Base-by-base conservation (phyloP, 345 rosid species). In the Raphanus raphanistrum region DNA sequence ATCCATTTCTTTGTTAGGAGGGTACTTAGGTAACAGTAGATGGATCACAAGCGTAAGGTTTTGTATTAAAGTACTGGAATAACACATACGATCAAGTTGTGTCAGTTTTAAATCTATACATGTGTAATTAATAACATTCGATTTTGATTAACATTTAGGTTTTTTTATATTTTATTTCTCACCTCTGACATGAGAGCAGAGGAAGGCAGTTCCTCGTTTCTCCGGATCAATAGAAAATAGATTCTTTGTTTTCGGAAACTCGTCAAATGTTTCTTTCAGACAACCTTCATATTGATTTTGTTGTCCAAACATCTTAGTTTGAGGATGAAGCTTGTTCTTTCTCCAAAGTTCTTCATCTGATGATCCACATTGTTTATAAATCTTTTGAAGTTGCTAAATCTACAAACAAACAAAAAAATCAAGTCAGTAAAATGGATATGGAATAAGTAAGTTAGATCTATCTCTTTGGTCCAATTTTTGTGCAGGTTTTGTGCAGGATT, bases 371-470 rank as follows among this genome's bases (percentile, higher is more conserved):
- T 88, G 90, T 80, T 82, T 89, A 76, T 89, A 91, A 33, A 89
- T 87, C 72, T 91, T 91, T 81, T 91, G 93, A 54, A 91, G 75
- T 76, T 91, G 96, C 70, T 91, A 93, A 71, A 90, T 90, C 95
- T 90, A 82, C 61, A 75, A 8, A 3, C 15, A 43, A 0, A 43
- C 0, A 11, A 3, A 43, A 43, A 3, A 43, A 43, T n/a, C n/a
- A n/a, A 43, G 5, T 11, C 50, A 38, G 2, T 9, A 7, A 35
- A 35, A 35, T 35, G 38, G 38, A 35, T 35, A 35, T 35, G 38
- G 21, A 43, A 38, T 38, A 15, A 7, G 11, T 64, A 41, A 32
- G 6, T 29, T 59, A 17, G 8, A 57, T 71, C 13, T 41, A 21
- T 36, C 0, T 5, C 8, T 66, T 45, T 66, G 28, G 35, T 67